Evolutionary conservation across 2,329 filamentous ascomycete genomes (phyloP).

Genomic region (Trichophyton mentagrophytes): DNA sequence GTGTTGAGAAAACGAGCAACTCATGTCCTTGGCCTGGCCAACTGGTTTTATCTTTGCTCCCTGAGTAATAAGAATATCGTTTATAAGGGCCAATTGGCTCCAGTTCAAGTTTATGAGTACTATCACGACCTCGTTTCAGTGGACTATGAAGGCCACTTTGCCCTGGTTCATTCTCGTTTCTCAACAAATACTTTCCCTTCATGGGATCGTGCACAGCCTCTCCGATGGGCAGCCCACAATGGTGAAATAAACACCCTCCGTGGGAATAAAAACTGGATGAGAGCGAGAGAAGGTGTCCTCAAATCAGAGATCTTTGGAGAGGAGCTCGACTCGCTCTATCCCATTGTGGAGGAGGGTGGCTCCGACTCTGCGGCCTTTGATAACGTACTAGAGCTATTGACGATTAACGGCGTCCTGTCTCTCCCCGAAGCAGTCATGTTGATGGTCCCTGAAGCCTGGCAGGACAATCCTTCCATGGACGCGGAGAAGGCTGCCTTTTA

Average conservation of each 20-base stretch:
- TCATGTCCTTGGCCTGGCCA: conserved; percentile 86
- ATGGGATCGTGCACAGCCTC: conserved; percentile 91
- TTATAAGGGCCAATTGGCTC: conserved; percentile 93
- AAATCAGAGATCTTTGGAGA: conserved; percentile 86
- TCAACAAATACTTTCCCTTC: conserved; percentile 97
- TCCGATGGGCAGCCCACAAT: conserved; percentile 95
- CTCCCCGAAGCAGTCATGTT: conserved; percentile 95
- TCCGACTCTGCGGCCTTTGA: conserved; percentile 96
- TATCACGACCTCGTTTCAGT: conserved; percentile 95
- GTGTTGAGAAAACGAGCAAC: conserved; percentile 89
- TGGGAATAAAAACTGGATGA: conserved; percentile 99
- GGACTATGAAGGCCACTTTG: conserved; percentile 95
- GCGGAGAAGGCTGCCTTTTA: conserved; percentile 94
- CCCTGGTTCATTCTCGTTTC: conserved; percentile 91
- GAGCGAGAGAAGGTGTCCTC: conserved; percentile 87
- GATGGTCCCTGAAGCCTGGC: conserved; percentile 97
- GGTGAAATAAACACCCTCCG: conserved; percentile 96
- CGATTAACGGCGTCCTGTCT: conserved; percentile 90
- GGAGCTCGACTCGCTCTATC: conserved; percentile 79
- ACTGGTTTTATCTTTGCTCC: conserved; percentile 98
- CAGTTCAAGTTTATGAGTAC: conserved; percentile 93
- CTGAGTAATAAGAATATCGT: conserved; percentile 97
- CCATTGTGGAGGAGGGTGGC: conserved; percentile 89
- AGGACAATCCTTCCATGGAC: conserved; percentile 84
- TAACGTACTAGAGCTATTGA: conserved; percentile 85